Evolutionary conservation across 139 green algal genomes (phyloP).

Genomic region (Tetratostichococcus sp.): DNA sequence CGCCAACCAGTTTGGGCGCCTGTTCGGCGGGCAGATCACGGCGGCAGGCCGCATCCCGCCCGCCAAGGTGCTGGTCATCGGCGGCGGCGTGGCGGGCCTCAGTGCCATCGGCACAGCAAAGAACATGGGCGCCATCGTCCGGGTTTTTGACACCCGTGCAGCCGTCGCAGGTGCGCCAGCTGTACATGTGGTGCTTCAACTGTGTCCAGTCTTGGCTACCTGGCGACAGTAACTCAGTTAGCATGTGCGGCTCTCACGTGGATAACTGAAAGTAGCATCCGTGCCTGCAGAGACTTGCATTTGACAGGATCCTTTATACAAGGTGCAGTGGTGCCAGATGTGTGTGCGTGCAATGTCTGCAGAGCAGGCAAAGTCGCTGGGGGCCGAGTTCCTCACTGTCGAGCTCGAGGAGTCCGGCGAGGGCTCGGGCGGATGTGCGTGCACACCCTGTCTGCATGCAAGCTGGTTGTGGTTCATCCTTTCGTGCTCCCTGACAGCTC

Average conservation of each 20-base stretch:
- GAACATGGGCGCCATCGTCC: conserved; percentile 77
- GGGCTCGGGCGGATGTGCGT: conserved; percentile 39
- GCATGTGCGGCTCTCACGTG: too few relatives aligned
- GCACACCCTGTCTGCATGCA: too few relatives aligned
- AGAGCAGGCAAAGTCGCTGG: conserved; percentile 68
- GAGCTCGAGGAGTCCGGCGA: conserved; percentile 75
- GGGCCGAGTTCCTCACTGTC: conserved; percentile 82
- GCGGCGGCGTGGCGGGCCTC: conserved; percentile 68
- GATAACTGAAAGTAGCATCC: too few relatives aligned
- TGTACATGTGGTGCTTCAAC: too few relatives aligned
- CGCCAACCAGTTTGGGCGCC: conserved; percentile 68
- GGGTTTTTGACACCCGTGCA: conserved; percentile 77
- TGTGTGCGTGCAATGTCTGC: background rate
- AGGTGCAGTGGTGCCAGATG: too few relatives aligned
- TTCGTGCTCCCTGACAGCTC: too few relatives aligned
- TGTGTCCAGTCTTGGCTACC: too few relatives aligned
- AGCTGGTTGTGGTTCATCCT: too few relatives aligned
- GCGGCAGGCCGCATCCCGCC: conserved; percentile 66
- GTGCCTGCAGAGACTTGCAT: too few relatives aligned
- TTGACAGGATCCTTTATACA: too few relatives aligned
- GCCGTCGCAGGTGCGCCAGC: conserved; percentile 35
- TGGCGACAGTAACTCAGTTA: too few relatives aligned
- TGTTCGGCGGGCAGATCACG: conserved; percentile 90
- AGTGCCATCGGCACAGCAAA: conserved; percentile 66
- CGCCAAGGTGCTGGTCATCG: conserved; percentile 69